A percentile compares a stretch with the other conserved stretches of the same genome.
Evolutionary conservation across 169 alveolate species (phyloP).

Genomic region (Eimeria maxima): DNA sequence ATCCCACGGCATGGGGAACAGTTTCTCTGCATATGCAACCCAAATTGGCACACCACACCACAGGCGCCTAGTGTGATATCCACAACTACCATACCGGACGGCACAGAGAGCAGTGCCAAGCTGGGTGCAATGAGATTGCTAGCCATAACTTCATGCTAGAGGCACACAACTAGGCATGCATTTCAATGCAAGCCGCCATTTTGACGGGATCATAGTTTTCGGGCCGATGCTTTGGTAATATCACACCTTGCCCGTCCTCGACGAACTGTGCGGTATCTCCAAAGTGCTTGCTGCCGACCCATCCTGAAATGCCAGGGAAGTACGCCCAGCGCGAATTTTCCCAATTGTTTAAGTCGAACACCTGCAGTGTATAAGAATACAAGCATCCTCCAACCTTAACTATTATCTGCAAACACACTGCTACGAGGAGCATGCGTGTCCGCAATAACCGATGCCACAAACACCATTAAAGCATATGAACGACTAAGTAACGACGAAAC

Average conservation of each 20-base stretch:
- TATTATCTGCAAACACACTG: neutral
- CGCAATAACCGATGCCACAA: neutral
- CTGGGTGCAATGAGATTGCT: neutral
- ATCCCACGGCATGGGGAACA: conserved; percentile 65
- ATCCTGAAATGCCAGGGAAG: conserved; percentile 84
- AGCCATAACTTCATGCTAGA: neutral
- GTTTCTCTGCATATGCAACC: conserved; percentile 12
- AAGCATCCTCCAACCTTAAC: neutral
- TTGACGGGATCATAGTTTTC: too few relatives aligned
- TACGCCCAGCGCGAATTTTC: conserved; percentile 78
- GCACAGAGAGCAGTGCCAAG: neutral
- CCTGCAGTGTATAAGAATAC: conserved; percentile 16
- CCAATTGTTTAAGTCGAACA: conserved; percentile 78
- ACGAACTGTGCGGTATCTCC: conserved; percentile 59
- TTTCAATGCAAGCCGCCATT: neutral
- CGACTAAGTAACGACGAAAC: neutral
- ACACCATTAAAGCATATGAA: neutral
- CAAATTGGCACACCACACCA: neutral
- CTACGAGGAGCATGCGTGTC: neutral
- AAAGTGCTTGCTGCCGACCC: conserved; percentile 83
- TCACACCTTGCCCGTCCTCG: conserved; percentile 73
- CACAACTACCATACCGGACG: neutral
- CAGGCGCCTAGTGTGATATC: neutral
- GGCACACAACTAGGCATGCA: neutral
- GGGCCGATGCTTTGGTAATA: too few relatives aligned